Evolutionary conservation across 495 filamentous ascomycete genomes (phyloP).

Genomic region (Endocarpon pusillum): DNA sequence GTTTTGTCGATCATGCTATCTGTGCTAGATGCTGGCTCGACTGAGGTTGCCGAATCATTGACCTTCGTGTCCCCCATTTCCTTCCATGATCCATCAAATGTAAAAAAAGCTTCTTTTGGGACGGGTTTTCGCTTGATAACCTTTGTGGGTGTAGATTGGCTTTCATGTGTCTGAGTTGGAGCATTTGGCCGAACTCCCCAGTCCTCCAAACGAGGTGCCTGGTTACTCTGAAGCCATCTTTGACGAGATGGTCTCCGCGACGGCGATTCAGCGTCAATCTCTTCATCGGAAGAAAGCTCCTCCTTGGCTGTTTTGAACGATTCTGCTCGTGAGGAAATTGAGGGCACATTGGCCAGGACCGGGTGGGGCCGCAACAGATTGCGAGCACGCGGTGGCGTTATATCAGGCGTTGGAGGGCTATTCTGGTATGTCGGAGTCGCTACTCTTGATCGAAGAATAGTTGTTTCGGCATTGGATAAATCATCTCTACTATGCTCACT

Average conservation of each 20-base stretch:
- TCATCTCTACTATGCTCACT: constrained; percentile 8
- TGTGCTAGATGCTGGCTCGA: neutral
- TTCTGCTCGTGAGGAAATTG: constrained; percentile 37
- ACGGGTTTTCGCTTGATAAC: too few relatives aligned
- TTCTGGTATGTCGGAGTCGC: constrained; percentile 41
- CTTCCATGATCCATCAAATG: neutral
- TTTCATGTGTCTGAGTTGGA: neutral
- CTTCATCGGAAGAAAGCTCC: constrained; percentile 43
- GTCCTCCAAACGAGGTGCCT: constrained; percentile 13
- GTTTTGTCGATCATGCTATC: neutral
- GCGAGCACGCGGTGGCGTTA: constrained; percentile 44
- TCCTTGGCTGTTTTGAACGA: constrained; percentile 62
- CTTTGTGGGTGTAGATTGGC: too few relatives aligned
- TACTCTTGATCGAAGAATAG: constrained; percentile 6
- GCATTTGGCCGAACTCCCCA: neutral
- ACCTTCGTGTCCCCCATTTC: neutral
- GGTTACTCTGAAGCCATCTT: constrained; percentile 14
- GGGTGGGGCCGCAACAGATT: constrained; percentile 29
- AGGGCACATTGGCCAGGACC: constrained; percentile 18
- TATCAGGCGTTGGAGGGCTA: constrained; percentile 58
- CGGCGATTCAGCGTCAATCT: constrained; percentile 31
- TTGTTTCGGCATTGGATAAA: constrained; percentile 2
- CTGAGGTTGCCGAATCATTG: neutral
- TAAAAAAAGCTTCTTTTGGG: neutral
- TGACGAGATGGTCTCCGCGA: constrained; percentile 25